Base-by-base conservation (phyloP, 2,329 filamentous ascomycete genomes). In the Xylariaceae sp. region DNA sequence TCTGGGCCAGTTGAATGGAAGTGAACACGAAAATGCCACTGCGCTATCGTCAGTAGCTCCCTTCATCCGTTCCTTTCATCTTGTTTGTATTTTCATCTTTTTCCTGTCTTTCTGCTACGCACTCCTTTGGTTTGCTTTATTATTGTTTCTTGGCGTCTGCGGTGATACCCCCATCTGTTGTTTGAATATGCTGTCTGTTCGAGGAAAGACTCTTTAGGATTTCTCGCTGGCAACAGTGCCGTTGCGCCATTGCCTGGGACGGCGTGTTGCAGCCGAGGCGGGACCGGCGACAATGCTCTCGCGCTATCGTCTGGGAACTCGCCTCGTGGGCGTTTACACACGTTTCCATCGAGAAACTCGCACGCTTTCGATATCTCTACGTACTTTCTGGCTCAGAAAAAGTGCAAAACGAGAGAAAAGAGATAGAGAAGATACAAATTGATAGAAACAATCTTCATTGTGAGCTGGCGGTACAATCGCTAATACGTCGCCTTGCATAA, bases 91-190 rank as follows among this genome's bases (percentile, higher is more conserved):
- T 43, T 23, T 33, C 33, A 47, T 13, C 31, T 23, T 36, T 46
- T 36, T 43, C 46, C 34, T 34, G 42, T 41, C 43, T 35, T 1
- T 36, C 34, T 44, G 40, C 34, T 18, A 21, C n/a, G n/a, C n/a
- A n/a, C n/a, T n/a, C n/a, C n/a, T n/a, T n/a, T n/a, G n/a, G n/a
- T n/a, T n/a, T n/a, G n/a, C n/a, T n/a, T 24, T 46, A 33, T 40
- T 12, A 33, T 40, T 40, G 41, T 49, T 44, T 40, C 26, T 35
- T 50, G 51, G 54, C 58, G 57, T 56, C n/a, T 55, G 59, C 59
- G 42, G 59, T 69, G 70, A 73, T 73, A 73, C 70, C 70, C 21
- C 69, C 67, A 71, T 67, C 52, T 60, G 66, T 47, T 69, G 65
- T 72, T 58, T 68, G 57, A 56, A 71, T 72, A 69, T 66, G 68